A percentile compares a stretch with the other conserved stretches of the same genome.
Conservation (phyloP, 441 rosid species). For the Pelargonium cotyledonis region DNA sequence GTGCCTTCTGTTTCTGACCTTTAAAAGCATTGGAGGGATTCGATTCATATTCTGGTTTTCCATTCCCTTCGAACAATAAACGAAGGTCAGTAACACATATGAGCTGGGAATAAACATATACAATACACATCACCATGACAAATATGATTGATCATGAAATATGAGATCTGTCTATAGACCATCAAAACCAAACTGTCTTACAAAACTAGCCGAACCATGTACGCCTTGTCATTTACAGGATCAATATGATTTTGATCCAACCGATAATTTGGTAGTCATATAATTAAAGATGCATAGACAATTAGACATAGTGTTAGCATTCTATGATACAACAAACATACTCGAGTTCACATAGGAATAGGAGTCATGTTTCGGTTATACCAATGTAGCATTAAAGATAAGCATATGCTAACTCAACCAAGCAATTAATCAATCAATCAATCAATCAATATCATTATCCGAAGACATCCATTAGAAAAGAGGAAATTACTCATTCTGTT, state of each 20-base stretch:
- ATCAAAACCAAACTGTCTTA: neutral
- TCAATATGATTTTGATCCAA: neutral
- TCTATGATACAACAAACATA: neutral
- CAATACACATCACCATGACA: neutral
- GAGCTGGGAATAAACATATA: neutral
- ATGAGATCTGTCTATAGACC: neutral
- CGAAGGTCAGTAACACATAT: neutral
- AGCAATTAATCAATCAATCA: too few relatives aligned
- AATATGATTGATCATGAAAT: neutral
- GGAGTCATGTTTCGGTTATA: too few relatives aligned
- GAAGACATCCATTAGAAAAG: neutral
- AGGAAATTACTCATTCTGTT: conserved; percentile 9
- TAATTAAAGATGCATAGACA: neutral
- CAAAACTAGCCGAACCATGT: neutral
- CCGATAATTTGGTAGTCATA: neutral
- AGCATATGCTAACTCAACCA: neutral
- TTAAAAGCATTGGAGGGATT: neutral
- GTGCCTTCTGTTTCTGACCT: neutral
- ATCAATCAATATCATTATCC: neutral
- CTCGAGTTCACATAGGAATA: too few relatives aligned
- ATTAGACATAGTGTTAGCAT: neutral
- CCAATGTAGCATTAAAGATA: neutral
- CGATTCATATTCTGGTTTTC: neutral
- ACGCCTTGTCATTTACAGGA: neutral
- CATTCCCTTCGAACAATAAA: neutral